Evolutionary conservation across 2,329 filamentous ascomycete species (phyloP).

Genomic region (Epichloe sibirici): DNA sequence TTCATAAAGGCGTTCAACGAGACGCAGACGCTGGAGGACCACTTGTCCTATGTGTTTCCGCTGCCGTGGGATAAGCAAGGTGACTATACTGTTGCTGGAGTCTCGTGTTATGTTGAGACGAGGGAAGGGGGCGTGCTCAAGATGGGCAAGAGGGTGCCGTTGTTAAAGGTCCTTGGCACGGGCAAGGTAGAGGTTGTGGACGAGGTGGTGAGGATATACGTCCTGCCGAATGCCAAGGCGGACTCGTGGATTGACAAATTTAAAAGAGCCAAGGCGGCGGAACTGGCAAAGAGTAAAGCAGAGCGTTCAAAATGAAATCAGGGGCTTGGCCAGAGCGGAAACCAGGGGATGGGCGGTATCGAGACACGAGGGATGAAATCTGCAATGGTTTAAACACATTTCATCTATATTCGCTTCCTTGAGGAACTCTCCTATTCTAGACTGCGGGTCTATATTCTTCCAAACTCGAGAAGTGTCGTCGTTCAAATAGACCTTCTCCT

Average conservation of each 20-base stretch:
- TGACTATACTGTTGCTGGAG: constrained; percentile 51
- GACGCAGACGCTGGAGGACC: constrained; percentile 59
- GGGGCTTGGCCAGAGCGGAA: not conserved
- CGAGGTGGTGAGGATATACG: constrained; percentile 68
- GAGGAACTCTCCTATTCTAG: too few relatives aligned
- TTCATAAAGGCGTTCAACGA: constrained; percentile 84
- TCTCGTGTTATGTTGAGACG: constrained; percentile 89
- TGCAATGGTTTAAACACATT: too few relatives aligned
- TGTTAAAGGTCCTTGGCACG: constrained; percentile 61
- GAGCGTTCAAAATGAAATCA: not conserved
- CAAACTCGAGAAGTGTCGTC: not conserved
- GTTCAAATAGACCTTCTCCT: not conserved
- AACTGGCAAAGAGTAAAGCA: constrained; percentile 20
- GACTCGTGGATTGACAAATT: constrained; percentile 72
- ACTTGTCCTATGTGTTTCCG: constrained; percentile 77
- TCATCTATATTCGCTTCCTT: too few relatives aligned
- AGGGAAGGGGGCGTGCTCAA: constrained; percentile 68
- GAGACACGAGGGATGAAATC: not conserved
- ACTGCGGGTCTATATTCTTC: too few relatives aligned
- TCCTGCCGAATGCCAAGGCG: constrained; percentile 62
- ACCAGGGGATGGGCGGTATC: not conserved
- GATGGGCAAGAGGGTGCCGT: constrained; percentile 69
- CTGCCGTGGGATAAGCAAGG: constrained; percentile 68
- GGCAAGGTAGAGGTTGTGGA: constrained; percentile 83
- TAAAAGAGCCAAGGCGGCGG: constrained; percentile 57